phyloP scores from a whole-genome alignment of 257 asterid genomes.

The Gentiana macrophylla region DNA sequence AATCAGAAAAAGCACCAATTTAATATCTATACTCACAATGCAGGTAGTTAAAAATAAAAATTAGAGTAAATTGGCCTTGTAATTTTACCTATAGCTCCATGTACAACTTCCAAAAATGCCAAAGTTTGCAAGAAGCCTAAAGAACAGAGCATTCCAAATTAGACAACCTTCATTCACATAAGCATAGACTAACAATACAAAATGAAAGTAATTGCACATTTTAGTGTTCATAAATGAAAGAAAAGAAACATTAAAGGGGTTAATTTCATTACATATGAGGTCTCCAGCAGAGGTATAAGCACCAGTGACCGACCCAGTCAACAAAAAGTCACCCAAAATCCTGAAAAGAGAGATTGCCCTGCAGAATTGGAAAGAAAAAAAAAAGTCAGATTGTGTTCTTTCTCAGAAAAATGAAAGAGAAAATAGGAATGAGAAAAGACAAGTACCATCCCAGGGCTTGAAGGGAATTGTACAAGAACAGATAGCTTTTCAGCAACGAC shows the following conservation, averaged over 20 bases:
- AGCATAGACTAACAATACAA: background rate
- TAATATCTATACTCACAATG: background rate
- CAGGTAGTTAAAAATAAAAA: conserved; percentile 3
- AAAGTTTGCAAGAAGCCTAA: conserved; percentile 64
- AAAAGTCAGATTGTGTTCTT: background rate
- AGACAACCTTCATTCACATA: conserved; percentile 3
- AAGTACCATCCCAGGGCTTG: conserved; percentile 74
- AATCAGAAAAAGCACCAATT: background rate
- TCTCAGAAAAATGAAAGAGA: background rate
- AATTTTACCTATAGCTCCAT: conserved; percentile 70
- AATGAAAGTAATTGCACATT: background rate
- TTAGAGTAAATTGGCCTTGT: background rate
- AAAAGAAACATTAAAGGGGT: background rate
- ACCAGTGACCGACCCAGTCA: conserved; percentile 41
- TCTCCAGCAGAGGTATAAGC: conserved; percentile 68
- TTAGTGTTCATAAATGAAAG: too few relatives aligned
- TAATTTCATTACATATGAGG: conserved; percentile 42
- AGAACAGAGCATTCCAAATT: conserved; percentile 9
- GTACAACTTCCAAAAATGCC: conserved; percentile 93
- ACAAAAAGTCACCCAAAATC: conserved; percentile 34
- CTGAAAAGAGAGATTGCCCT: conserved; percentile 60
- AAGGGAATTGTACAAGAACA: conserved; percentile 51
- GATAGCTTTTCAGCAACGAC: conserved; percentile 33
- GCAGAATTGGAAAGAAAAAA: conserved; percentile 11
- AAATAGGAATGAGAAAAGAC: conserved; percentile 2